Evolutionary conservation across 2,329 filamentous ascomycete species (phyloP), one percentile per base, ranked within the genome.

Genomic region (Aureobasidium musti): DNA sequence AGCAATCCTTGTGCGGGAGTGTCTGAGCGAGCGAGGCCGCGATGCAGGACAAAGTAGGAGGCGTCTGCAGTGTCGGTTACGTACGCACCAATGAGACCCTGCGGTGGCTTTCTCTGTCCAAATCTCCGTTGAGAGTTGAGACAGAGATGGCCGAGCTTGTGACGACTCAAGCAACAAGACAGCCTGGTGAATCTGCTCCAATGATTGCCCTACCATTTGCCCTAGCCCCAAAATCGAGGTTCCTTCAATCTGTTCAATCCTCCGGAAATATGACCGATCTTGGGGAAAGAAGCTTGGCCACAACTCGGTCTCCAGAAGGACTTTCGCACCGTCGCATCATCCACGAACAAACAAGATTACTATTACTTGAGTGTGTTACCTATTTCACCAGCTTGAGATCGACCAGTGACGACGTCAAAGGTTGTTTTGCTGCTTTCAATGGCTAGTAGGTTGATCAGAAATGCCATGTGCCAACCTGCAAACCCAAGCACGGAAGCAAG

Each of bases 21-120:
- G 39, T 33, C 17, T 17, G 54, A 21, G 39, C 26, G 43, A 59
- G 54, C 37, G 17, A n/a, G n/a, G n/a, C n/a, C n/a, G 26, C 19
- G 37, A 59, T 30, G 54, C 54, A 19, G 39, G 17, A 45, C 10
- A 26, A 45, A 45, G 54, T 59, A 45, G 54, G 39, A 59, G 54
- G 54, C 54, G 54, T 33, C 37, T 59, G 54, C 39, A 43, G 37
- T 39, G 7, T 30, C 35, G 39, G 35, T 28, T 33, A 30, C 37
- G 54, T 21, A 33, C 39, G n/a, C n/a, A 45, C 39, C 54, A 57
- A 57, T 43, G 8, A 43, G 39, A 14, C 19, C 39, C 11, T 33
- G 54, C 39, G 54, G 54, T 45, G 39, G 23, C 39, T 59, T 21
- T 10, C 8, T 5, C 33, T 33, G 26, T 45, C 45, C 37, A n/a